Conservation (phyloP, 2,329 filamentous ascomycete species). For the Pezicula rhizophila region DNA sequence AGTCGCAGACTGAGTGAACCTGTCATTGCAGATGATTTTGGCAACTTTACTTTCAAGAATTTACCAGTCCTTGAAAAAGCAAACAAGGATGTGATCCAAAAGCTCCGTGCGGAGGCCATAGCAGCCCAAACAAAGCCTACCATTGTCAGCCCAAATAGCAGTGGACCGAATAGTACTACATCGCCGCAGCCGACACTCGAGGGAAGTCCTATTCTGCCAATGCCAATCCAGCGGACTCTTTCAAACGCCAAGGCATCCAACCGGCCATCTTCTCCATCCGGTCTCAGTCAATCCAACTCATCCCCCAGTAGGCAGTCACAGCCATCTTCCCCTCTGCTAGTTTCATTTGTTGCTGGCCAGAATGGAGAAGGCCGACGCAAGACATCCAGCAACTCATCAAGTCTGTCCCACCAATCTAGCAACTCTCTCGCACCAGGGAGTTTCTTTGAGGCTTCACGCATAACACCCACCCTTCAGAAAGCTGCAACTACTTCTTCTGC, state of each 20-base stretch:
- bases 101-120: constrained; percentile 85
- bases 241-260: constrained; percentile 75
- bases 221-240: constrained; percentile 73
- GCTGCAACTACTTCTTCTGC: constrained; percentile 43
- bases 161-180: constrained; percentile 18
- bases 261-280: constrained; percentile 81
- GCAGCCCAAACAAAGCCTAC: constrained; percentile 52
- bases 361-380: constrained; percentile 76
- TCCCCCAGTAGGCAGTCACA: constrained; percentile 84
- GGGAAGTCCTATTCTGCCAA: constrained; percentile 76
- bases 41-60: constrained; percentile 95
- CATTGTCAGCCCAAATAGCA: constrained; percentile 15
- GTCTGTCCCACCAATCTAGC: constrained; percentile 71
- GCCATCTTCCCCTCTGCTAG: constrained; percentile 83
- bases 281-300: constrained; percentile 70
- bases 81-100: constrained; percentile 98
- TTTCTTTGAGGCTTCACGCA: constrained; percentile 66
- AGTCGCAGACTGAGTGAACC: constrained; percentile 87
- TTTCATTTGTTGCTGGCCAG: constrained; percentile 87
- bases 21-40: constrained; percentile 84
- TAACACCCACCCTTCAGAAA: constrained; percentile 53
- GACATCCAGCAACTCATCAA: constrained; percentile 83
- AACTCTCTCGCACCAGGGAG: constrained; percentile 63
- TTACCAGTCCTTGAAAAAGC: constrained; percentile 93
- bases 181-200: constrained; percentile 70